Base-by-base conservation (phyloP, 257 asterid genomes). In the Knoxia roxburghii region DNA sequence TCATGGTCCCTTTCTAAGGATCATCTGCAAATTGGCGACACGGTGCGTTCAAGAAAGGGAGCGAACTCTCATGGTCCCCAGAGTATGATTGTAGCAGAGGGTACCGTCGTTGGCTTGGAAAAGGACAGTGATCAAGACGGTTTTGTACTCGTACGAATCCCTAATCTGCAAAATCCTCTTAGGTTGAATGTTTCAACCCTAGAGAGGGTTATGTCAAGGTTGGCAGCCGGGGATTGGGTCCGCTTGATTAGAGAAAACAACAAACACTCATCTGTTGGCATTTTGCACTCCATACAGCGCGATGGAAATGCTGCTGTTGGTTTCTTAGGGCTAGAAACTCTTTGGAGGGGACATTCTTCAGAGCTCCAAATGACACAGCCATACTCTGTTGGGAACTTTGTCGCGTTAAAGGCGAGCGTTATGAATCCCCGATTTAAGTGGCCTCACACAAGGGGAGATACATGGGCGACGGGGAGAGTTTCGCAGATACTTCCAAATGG, bases 161-260 rank as follows among this genome's bases (percentile, higher is more conserved):
- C 82, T 37, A 67, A 56, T 65, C 53, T 67, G 74, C 82, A 56
- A 54, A 81, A 71, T 26, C 88, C 83, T 61, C 80, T 77, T 33
- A 77, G 79, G 73, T 61, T 86, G 73, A 81, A 78, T 14, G 64
- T 68, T 67, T 69, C 78, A 59, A 65, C 85, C 17, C 65, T 86
- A 57, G 85, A 82, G 73, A 79, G 88, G 65, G 87, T 84, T 57
- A 78, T 86, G 61, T 80, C 51, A 49, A 86, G 90, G 64, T 79
- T 86, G 57, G 76, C 88, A 32, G 64, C 84, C 6, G 94, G 94
- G 39, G 86, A 86, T 78, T 86, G 88, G 90, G 90, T 86, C 29
- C 77, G 54, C 7, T 68, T 86, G 55, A 70, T 71, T 27, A 65
- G 73, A 68, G 85, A 68, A 65, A 75, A 40, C 37, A 57, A 37